Conservation (phyloP, 176 grass and related monocot genomes). For the Carex parvula region DNA sequence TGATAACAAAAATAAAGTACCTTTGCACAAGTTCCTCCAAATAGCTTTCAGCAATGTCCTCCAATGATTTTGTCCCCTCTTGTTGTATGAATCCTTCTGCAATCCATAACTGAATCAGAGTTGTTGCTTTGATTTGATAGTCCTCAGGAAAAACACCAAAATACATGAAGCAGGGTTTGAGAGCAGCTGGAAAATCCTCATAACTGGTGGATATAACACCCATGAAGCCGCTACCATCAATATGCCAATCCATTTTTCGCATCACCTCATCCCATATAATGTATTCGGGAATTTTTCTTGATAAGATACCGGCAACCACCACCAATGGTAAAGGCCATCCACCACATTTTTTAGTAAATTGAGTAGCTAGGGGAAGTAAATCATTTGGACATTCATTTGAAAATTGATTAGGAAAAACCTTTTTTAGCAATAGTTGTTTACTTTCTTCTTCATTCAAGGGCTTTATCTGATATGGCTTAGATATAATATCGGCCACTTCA, state of each 20-base stretch:
- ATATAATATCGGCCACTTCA: too few relatives aligned
- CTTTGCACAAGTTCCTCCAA: background rate
- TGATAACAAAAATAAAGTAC: background rate
- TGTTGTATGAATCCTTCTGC: background rate
- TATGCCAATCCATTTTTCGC: background rate
- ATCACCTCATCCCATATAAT: too few relatives aligned
- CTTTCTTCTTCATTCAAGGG: too few relatives aligned
- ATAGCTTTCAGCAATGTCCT: background rate
- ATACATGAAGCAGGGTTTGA: background rate
- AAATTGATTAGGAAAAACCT: too few relatives aligned
- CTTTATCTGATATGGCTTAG: too few relatives aligned
- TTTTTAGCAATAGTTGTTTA: too few relatives aligned
- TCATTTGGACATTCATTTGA: too few relatives aligned
- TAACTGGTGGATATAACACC: background rate
- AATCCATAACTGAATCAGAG: background rate
- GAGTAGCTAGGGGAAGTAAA: too few relatives aligned
- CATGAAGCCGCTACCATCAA: background rate
- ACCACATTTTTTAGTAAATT: too few relatives aligned
- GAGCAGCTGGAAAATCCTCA: background rate
- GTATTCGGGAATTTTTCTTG: too few relatives aligned
- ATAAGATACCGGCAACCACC: too few relatives aligned
- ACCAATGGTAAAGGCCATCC: too few relatives aligned
- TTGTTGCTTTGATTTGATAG: background rate
- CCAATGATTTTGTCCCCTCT: background rate
- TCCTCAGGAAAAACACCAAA: background rate